Base-by-base conservation (phyloP, 768 basidiomycete genomes). In the Mycena olivaceomarginata region DNA sequence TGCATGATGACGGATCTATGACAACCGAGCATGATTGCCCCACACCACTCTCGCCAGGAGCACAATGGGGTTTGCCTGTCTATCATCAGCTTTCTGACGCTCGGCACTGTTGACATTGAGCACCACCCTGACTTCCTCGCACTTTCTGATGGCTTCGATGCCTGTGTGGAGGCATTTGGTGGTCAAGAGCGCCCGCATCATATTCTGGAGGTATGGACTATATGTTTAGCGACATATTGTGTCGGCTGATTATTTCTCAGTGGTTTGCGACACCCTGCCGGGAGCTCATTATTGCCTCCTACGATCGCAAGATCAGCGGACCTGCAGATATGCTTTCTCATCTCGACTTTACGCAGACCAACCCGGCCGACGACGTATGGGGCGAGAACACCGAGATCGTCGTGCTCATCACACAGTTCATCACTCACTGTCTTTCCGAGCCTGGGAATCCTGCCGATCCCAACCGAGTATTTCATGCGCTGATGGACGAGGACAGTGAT, bases 231-330 rank as follows among this genome's bases (percentile, higher is more conserved):
- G 31, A 10, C 13, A 51, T 11, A 12, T 25, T 43, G 13, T 57
- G 18, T 31, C 31, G 31, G 31, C 40, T 40, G 40, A 18, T 18
- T 72, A 13, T 2, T 45, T 43, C 48, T 15, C 53, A 66, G 72
- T 73, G 72, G 72, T 73, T 73, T 46, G 72, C 39, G 2, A 73
- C 72, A 2, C 72, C 72, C 2, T 67, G 53, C 20, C 46, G 62
- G 4, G 53, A 73, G 12, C 72, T 73, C 6, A 45, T 73, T 15
- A 12, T 67, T 6, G 40, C 41, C 4, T 25, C 64, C 8, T 73
- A 4, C 16, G 56, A 67, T 25, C 64, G 65, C 1, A 6, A 57
- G 25, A 60, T 67, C 72, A 73, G 59, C 31, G 9, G 41, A 1
- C 25, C 45, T 3, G 56, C 31, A 2, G 72, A 73, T 20, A 40